These are phyloP conservation scores for Rhodotorula paludigena DNA, from an alignment of 768 basidiomycete genomes.

Conservation along the genomic window DNA sequence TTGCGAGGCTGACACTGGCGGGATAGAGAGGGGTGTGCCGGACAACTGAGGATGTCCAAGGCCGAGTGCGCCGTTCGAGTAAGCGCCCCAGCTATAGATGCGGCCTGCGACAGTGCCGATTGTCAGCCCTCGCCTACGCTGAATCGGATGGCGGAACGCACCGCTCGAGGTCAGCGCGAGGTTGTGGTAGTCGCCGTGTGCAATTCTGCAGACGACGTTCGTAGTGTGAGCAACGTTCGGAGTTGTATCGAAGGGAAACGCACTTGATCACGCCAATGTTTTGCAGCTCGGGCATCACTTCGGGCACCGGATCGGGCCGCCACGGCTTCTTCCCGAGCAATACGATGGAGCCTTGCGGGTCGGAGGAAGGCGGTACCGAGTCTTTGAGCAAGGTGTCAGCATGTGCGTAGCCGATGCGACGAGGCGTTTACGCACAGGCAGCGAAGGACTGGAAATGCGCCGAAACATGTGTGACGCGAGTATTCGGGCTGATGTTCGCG, in stretches of 20 bases:
- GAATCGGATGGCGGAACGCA: constrained; percentile 68
- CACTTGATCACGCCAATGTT: constrained; percentile 62
- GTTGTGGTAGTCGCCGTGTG: constrained; percentile 87
- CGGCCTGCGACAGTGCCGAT: not conserved
- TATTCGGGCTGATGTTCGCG: not conserved
- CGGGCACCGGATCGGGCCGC: constrained; percentile 53
- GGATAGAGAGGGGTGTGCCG: constrained; percentile 48
- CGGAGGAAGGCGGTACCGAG: constrained; percentile 60
- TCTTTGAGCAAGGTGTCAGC: constrained; percentile 8
- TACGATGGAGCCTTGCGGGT: constrained; percentile 47
- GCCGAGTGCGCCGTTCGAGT: constrained; percentile 72
- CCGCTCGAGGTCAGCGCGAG: constrained; percentile 76
- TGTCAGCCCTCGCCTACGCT: not conserved
- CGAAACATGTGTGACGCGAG: constrained; percentile 59
- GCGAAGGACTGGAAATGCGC: constrained; percentile 78
- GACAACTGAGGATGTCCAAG: constrained; percentile 62
- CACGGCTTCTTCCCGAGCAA: constrained; percentile 57
- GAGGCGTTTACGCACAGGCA: constrained; percentile 46
- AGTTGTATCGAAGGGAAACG: not conserved
- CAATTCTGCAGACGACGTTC: constrained; percentile 55
- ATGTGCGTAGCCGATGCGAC: fast-evolving
- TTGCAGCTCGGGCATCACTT: constrained; percentile 67
- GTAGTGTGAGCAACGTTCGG: not conserved
- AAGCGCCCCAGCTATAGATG: constrained; percentile 30
- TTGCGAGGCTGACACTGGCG: constrained; percentile 53